Evolutionary conservation across 2,329 filamentous ascomycete species (phyloP), one percentile per base, ranked within the genome.

Genomic region (Tothia fuscella): DNA sequence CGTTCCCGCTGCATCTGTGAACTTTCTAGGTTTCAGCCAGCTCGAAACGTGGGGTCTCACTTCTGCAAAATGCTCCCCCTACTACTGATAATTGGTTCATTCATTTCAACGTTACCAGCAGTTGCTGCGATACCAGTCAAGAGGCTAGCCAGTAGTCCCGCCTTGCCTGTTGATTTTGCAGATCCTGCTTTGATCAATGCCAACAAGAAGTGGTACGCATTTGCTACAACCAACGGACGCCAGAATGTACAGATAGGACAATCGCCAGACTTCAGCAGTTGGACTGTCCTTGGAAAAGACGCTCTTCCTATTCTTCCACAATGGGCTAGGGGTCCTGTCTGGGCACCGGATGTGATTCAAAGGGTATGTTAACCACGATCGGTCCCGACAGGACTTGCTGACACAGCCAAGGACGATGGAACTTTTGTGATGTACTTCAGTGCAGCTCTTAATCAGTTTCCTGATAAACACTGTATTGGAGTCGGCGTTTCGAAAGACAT

Each of bases 381-480:
- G 4, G 24, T 26, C 22, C 6, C 12, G 14, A 24, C 32, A n/a
- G n/a, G 14, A 17, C 3, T 30, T 31, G 22, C 35, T 38, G 25
- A 44, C 19, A 14, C 17, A 7, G 16, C 9, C 12, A 29, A 50
- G 46, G 48, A 48, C 28, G 55, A 64, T 41, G 71, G 70, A n/a
- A 63, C 57, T 21, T 79, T 73, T 52, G 66, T 78, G 29, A 67
- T 80, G 60, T 78, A 78, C 60, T 79, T 74, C 55, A 65, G 68
- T 3, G 74, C 67, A 17, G 58, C 67, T 48, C 59, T 63, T 35
- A 62, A 59, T 9, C 54, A 52, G 16, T 52, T 52, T 32, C 49
- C 58, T 2, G 51, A 50, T 5, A 57, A 62, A 34, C 75, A 80
- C 56, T 81, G 76, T 58, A 59, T 81, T 44, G 76, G 76, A 33